A percentile compares a stretch with the other conserved stretches of the same genome.
Conservation (phyloP, 129 eudicot species). For the Flaveria brownii region DNA sequence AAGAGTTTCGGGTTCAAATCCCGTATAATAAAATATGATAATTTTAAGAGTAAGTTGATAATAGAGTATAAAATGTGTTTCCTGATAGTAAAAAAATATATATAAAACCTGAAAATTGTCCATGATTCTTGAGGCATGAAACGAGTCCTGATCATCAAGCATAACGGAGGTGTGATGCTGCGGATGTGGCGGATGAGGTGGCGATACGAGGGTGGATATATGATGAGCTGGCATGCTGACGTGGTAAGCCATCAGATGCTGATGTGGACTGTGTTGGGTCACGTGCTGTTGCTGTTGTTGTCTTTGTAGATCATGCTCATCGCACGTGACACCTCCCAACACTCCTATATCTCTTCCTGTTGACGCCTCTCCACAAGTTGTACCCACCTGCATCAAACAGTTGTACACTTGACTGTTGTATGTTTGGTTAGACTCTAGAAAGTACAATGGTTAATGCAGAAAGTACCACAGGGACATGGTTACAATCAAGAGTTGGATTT, state of each 20-base stretch:
- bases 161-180: constrained; percentile 67
- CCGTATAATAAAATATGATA: too few species aligned
- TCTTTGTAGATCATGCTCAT: constrained; percentile 55
- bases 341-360: constrained; percentile 45
- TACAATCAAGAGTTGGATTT: constrained; percentile 35
- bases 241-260: constrained; percentile 56
- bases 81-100: too few species aligned
- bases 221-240: constrained; percentile 65
- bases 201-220: constrained; percentile 56
- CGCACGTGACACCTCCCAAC: constrained; percentile 51
- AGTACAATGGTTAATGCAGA: constrained; percentile 22
- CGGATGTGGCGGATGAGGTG: constrained; percentile 37
- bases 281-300: constrained; percentile 46
- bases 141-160: constrained; percentile 59
- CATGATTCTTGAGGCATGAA: constrained; percentile 75
- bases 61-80: too few species aligned
- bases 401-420: background rate
- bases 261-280: constrained; percentile 53
- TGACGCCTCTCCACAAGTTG: constrained; percentile 60
- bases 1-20: too few species aligned
- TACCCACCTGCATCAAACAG: constrained; percentile 55
- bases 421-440: background rate
- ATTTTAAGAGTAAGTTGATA: too few species aligned
- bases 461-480: constrained; percentile 9
- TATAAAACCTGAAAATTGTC: constrained; percentile 67